Evolutionary conservation across 2,329 filamentous ascomycete species (phyloP).

Genomic region (Daldinia sp.): DNA sequence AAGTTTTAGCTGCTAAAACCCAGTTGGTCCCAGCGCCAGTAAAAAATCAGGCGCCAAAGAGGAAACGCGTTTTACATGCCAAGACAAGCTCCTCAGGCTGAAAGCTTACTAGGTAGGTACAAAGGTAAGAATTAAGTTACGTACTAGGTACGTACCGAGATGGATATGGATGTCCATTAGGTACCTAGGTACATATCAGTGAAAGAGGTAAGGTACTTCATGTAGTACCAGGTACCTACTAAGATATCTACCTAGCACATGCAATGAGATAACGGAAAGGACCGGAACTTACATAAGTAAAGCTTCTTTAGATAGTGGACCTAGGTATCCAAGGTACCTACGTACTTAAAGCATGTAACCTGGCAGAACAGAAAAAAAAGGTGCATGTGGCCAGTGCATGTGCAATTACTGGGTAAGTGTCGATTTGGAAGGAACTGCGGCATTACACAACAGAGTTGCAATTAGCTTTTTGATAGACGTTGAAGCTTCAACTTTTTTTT

Average conservation of each 20-base stretch:
- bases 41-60: conserved; percentile 37
- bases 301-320: not conserved
- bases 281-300: not conserved
- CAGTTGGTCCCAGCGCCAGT: conserved; percentile 6
- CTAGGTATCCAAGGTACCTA: not conserved
- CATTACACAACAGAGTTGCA: conserved; percentile 30
- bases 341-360: not conserved
- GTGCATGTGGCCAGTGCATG: conserved; percentile 41
- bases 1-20: not conserved
- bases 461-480: conserved; percentile 34
- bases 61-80: conserved; percentile 44
- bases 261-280: not conserved
- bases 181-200: too few relatives aligned
- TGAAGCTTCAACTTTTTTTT: conserved; percentile 34
- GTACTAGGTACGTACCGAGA: too few relatives aligned
- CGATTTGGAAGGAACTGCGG: conserved; percentile 28
- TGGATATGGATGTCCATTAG: too few relatives aligned
- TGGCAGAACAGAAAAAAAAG: conserved; percentile 4
- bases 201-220: too few relatives aligned
- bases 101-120: too few relatives aligned
- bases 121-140: not conserved
- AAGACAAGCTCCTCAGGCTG: not conserved
- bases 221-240: not conserved
- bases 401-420: conserved; percentile 27
- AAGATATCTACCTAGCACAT: not conserved